Conservation (phyloP, 768 basidiomycete genomes). For the Harrya chromipes region DNA sequence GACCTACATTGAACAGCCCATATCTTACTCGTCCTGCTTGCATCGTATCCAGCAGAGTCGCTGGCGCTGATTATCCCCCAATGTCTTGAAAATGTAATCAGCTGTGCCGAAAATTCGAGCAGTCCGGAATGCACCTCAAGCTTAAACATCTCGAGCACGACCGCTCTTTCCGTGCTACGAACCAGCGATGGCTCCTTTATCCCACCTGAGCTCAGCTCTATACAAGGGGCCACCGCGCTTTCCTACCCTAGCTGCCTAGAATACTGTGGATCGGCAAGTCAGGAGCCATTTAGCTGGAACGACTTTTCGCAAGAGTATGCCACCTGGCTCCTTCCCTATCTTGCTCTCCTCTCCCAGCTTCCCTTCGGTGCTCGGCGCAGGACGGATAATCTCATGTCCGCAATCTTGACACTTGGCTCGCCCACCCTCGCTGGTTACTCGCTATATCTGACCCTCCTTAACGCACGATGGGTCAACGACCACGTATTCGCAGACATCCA, state of each 20-base stretch:
- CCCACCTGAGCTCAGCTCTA: background rate
- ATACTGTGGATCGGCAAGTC: constrained; percentile 8
- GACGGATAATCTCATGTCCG: constrained; percentile 40
- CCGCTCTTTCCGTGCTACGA: constrained; percentile 15
- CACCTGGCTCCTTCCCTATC: constrained; percentile 47
- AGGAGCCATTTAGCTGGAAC: constrained; percentile 17
- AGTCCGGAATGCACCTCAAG: constrained; percentile 3
- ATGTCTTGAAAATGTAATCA: constrained; percentile 9
- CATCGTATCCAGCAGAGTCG: background rate
- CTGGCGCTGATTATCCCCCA: constrained; percentile 4
- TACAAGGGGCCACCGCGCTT: constrained; percentile 6
- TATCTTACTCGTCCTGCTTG: background rate
- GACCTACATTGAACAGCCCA: background rate
- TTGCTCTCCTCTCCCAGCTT: constrained; percentile 46
- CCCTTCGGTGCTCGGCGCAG: constrained; percentile 42
- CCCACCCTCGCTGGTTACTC: constrained; percentile 47
- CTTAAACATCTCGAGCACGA: background rate
- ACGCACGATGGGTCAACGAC: constrained; percentile 39
- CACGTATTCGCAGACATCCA: constrained; percentile 28
- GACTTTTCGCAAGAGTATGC: constrained; percentile 36
- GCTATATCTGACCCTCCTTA: constrained; percentile 42
- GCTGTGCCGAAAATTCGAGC: background rate
- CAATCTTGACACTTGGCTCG: constrained; percentile 43
- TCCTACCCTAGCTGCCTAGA: constrained; percentile 1
- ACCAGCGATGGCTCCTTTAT: constrained; percentile 3